Evolutionary conservation across 2,329 filamentous ascomycete genomes (phyloP).

Genomic region (Cryphonectria radicalis): DNA sequence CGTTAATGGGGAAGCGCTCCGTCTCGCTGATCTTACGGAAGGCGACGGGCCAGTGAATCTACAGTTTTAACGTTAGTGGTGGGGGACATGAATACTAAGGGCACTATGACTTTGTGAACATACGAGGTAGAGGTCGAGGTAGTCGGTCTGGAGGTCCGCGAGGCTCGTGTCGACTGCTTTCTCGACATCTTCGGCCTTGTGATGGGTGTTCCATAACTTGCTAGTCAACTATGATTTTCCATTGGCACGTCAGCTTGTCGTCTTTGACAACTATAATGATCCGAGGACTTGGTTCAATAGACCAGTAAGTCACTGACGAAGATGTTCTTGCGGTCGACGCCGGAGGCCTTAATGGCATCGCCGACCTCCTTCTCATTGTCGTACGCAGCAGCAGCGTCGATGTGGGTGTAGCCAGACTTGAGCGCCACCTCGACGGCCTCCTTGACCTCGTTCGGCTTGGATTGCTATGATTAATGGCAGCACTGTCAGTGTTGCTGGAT

Average conservation of each 20-base stretch:
- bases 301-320: slow-evolving; percentile 32
- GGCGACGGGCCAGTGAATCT: slow-evolving; percentile 54
- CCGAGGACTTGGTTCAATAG: background rate
- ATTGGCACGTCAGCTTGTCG: background rate
- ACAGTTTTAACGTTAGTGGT: slow-evolving; percentile 33
- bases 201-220: slow-evolving; percentile 60
- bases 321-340: slow-evolving; percentile 38
- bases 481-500: slow-evolving; percentile 4
- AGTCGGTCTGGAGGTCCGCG: slow-evolving; percentile 48
- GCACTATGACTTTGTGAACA: slow-evolving; percentile 29
- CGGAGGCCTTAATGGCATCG: slow-evolving; percentile 41
- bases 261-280: too few species aligned
- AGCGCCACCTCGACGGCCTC: slow-evolving; percentile 49
- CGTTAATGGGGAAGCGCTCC: slow-evolving; percentile 46
- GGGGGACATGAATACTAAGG: too few species aligned
- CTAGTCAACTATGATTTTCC: slow-evolving; percentile 44
- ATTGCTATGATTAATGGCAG: slow-evolving; percentile 23
- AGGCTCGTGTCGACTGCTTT: slow-evolving; percentile 46
- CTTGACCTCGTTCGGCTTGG: slow-evolving; percentile 60
- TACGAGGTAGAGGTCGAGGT: slow-evolving; percentile 49
- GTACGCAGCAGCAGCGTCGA: slow-evolving; percentile 46
- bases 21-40: slow-evolving; percentile 47
- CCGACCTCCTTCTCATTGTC: slow-evolving; percentile 42
- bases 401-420: slow-evolving; percentile 40
- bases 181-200: slow-evolving; percentile 47